These are phyloP conservation scores for Carpinus fangiana DNA, from an alignment of 306 rosid genomes.

Conservation along the genomic window DNA sequence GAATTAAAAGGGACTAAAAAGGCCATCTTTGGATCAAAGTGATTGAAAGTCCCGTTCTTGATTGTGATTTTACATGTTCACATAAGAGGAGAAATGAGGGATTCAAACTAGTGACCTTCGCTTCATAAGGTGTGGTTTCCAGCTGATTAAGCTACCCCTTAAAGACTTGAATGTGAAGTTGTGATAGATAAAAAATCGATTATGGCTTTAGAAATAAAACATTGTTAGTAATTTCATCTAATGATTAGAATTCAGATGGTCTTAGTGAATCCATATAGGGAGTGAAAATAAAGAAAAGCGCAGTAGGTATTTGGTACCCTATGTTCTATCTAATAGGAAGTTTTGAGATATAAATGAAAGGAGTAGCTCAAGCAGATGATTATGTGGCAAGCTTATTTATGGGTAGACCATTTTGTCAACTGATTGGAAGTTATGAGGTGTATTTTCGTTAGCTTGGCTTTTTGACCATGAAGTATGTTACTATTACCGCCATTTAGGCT, in stretches of 20 bases:
- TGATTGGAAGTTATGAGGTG: background rate
- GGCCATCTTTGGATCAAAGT: background rate
- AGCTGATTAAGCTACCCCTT: no score
- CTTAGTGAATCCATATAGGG: background rate
- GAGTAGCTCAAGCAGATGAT: background rate
- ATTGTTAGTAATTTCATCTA: no score
- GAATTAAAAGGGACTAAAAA: background rate
- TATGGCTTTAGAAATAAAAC: no score
- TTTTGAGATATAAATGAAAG: background rate
- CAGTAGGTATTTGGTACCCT: background rate
- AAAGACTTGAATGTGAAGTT: background rate
- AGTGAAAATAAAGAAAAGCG: background rate
- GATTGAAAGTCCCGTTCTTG: background rate
- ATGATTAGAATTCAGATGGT: background rate
- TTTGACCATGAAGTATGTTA: conserved; percentile 11
- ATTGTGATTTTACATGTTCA: background rate
- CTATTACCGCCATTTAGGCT: background rate
- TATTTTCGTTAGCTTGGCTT: background rate
- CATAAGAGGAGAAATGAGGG: no score
- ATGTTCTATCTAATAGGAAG: background rate
- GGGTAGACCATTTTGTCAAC: background rate
- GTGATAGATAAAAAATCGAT: background rate
- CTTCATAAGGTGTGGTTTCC: no score
- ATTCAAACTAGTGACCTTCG: no score
- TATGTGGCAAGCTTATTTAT: background rate